A percentile compares a stretch with the other conserved stretches of the same genome.
These are phyloP conservation scores for Fraxinus pennsylvanica DNA, from an alignment of 257 asterid genomes.

Conservation along the genomic window DNA sequence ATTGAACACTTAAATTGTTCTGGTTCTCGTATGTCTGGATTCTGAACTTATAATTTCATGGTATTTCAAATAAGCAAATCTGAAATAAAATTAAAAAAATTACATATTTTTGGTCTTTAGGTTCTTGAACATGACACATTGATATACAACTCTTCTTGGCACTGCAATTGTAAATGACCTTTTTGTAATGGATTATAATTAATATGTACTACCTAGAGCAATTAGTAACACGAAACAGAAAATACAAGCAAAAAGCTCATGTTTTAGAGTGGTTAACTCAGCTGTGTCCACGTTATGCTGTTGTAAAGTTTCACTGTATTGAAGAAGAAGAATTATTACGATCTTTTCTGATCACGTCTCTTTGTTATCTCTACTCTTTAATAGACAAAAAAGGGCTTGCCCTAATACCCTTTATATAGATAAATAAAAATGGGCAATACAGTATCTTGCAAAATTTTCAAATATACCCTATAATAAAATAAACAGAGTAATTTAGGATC, in stretches of 20 bases:
- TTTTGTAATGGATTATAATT: neutral
- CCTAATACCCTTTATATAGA: neutral
- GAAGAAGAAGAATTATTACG: neutral
- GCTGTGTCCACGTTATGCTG: neutral
- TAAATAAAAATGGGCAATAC: too few species aligned
- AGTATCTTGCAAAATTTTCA: too few species aligned
- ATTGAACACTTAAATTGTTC: neutral
- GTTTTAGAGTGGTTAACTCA: neutral
- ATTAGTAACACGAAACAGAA: neutral
- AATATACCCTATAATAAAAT: neutral
- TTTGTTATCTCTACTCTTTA: neutral
- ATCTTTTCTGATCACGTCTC: neutral
- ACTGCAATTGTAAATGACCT: neutral
- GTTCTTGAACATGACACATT: neutral
- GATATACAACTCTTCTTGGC: neutral
- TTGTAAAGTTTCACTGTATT: neutral
- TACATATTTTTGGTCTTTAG: neutral
- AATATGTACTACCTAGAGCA: neutral
- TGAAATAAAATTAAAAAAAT: neutral
- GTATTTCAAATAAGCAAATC: neutral
- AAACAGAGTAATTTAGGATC: neutral
- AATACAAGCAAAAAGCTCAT: neutral
- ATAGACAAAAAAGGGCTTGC: neutral
- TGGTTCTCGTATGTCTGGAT: neutral
- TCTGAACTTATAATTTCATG: conserved; percentile 5